phyloP scores from a whole-genome alignment of 169 alveolate species.

The Theileria equi region DNA sequence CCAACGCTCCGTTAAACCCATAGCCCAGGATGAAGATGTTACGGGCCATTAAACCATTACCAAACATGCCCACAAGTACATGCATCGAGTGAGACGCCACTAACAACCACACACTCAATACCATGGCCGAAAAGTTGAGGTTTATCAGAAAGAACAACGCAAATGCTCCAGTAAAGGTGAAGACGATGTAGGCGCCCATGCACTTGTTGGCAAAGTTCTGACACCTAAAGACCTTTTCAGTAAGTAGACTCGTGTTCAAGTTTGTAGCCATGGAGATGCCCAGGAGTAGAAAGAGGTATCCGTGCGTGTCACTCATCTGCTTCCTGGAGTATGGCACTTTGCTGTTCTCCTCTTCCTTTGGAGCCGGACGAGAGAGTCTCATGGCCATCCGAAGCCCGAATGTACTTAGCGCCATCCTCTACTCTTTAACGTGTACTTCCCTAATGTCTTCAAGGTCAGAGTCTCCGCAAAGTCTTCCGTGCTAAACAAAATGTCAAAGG shows the following conservation, averaged over 20 bases:
- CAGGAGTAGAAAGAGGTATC: conserved; percentile 6
- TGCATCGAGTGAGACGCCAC: background rate
- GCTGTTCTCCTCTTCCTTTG: too few relatives aligned
- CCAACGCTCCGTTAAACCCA: background rate
- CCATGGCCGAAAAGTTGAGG: background rate
- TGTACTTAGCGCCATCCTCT: too few relatives aligned
- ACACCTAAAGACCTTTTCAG: conserved; percentile 15
- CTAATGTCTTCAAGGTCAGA: too few relatives aligned
- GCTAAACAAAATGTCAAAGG: too few relatives aligned
- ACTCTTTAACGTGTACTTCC: too few relatives aligned
- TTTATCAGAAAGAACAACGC: background rate
- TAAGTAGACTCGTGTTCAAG: conserved; percentile 7
- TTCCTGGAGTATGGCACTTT: too few relatives aligned
- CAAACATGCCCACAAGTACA: background rate
- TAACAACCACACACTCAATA: background rate
- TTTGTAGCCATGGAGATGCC: conserved; percentile 9
- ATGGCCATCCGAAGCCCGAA: too few relatives aligned
- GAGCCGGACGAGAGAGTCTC: too few relatives aligned
- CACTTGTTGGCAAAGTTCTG: conserved; percentile 15
- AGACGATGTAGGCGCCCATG: conserved; percentile 1
- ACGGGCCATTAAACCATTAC: background rate
- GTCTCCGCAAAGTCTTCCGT: too few relatives aligned
- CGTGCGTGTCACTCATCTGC: background rate
- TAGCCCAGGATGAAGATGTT: conserved; percentile 3
- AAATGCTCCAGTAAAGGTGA: too few relatives aligned